Conservation (phyloP, 441 rosid genomes). For the Geranium incanum region DNA sequence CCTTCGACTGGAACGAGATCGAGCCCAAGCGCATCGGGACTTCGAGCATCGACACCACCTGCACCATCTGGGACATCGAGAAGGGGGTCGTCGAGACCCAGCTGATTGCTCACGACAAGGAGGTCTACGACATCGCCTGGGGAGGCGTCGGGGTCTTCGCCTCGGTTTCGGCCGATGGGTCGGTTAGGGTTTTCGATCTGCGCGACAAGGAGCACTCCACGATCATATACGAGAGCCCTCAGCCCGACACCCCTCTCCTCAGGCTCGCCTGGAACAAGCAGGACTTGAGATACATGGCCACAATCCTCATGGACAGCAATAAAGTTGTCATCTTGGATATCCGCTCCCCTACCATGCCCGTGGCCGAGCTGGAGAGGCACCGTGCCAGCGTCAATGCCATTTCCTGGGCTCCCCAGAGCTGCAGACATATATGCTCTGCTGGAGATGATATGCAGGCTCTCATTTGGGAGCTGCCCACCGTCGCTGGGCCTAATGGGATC, state of each 20-base stretch:
- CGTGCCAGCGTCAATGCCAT: slow-evolving; percentile 74
- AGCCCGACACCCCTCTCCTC: slow-evolving; percentile 79
- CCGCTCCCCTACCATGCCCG: slow-evolving; percentile 75
- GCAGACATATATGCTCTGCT: slow-evolving; percentile 69
- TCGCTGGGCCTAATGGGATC: slow-evolving; percentile 87
- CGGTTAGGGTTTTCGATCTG: slow-evolving; percentile 76
- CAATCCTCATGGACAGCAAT: slow-evolving; percentile 79
- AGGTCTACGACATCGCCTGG: slow-evolving; percentile 95
- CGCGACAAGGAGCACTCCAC: slow-evolving; percentile 93
- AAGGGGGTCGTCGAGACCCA: slow-evolving; percentile 73
- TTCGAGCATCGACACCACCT: slow-evolving; percentile 82
- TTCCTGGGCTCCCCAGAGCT: slow-evolving; percentile 90
- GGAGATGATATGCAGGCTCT: slow-evolving; percentile 81
- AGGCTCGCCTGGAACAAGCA: slow-evolving; percentile 94
- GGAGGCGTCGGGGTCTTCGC: slow-evolving; percentile 95
- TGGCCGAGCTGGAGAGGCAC: slow-evolving; percentile 88
- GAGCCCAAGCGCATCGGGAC: slow-evolving; percentile 92
- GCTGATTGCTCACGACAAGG: slow-evolving; percentile 87
- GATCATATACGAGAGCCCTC: slow-evolving; percentile 80
- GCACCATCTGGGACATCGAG: slow-evolving; percentile 91
- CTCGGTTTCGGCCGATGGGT: slow-evolving; percentile 90
- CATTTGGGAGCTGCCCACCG: slow-evolving; percentile 86
- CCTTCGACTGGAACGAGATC: slow-evolving; percentile 93
- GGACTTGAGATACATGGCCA: slow-evolving; percentile 79
- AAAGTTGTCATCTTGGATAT: slow-evolving; percentile 89